These are phyloP conservation scores for Xylariales sp. DNA, from an alignment of 2,329 filamentous ascomycete species.

Conservation along the genomic window DNA sequence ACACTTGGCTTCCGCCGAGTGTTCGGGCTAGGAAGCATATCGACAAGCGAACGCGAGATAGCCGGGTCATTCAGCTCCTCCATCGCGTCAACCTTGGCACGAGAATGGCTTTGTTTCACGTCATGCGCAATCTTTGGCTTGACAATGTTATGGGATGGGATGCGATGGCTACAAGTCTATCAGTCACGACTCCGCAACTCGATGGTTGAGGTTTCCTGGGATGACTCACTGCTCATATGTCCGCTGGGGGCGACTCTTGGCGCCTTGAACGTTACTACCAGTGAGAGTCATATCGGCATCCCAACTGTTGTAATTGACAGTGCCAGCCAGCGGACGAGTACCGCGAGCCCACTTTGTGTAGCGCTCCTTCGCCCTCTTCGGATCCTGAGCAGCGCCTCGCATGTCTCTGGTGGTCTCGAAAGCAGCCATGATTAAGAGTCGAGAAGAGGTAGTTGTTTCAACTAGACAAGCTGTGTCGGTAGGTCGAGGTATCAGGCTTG, in stretches of 20 bases:
- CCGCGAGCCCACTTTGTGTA: constrained; percentile 38
- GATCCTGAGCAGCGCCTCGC: constrained; percentile 37
- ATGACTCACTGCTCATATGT: constrained; percentile 28
- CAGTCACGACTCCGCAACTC: constrained; percentile 1
- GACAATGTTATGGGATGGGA: constrained; percentile 30
- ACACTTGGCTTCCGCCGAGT: constrained; percentile 18
- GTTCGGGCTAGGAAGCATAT: constrained; percentile 23
- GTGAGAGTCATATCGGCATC: constrained; percentile 11
- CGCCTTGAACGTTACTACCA: constrained; percentile 25
- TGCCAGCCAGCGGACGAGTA: constrained; percentile 26
- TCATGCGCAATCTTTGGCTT: constrained; percentile 25
- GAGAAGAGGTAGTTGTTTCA: background rate
- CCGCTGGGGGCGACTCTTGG: constrained; percentile 32
- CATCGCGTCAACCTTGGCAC: constrained; percentile 28
- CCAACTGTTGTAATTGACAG: constrained; percentile 12
- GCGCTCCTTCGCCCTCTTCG: constrained; percentile 39
- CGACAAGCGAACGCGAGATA: constrained; percentile 30
- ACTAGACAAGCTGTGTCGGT: background rate
- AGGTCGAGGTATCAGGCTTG: background rate
- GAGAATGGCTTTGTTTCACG: constrained; percentile 24
- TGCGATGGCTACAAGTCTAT: constrained; percentile 13
- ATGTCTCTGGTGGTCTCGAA: constrained; percentile 33
- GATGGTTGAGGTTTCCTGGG: background rate
- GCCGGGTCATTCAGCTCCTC: constrained; percentile 32
- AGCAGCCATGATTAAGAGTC: constrained; percentile 19